A percentile compares a stretch with the other conserved stretches of the same genome.
Conservation (phyloP, 2,329 filamentous ascomycete species). For the Talaromyces funiculosus region DNA sequence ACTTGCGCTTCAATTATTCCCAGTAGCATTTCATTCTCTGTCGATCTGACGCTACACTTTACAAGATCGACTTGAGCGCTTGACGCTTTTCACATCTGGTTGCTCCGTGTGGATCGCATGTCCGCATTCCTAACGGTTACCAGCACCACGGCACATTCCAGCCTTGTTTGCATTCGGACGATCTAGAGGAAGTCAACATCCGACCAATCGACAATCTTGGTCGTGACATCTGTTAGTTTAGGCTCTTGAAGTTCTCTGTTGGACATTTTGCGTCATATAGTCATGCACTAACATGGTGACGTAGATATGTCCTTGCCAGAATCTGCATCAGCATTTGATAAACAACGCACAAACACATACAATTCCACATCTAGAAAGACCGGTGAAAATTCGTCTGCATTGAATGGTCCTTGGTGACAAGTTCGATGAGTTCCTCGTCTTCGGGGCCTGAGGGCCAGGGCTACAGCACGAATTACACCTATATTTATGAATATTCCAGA, state of each 20-base stretch:
- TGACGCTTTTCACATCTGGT: neutral
- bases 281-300: conserved; percentile 6
- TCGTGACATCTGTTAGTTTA: conserved; percentile 2
- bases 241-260: neutral
- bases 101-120: neutral
- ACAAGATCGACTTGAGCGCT: neutral
- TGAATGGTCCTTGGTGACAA: conserved; percentile 8
- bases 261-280: conserved; percentile 7
- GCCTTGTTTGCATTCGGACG: conserved; percentile 13
- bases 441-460: conserved; percentile 19
- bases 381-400: neutral
- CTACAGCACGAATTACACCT: conserved; percentile 30
- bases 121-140: conserved; percentile 11
- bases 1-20: neutral
- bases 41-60: neutral
- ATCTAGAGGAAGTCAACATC: neutral
- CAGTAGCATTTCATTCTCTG: neutral
- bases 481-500: conserved; percentile 37
- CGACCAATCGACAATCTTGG: neutral
- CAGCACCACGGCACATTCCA: conserved; percentile 11
- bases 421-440: conserved; percentile 14
- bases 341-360: neutral
- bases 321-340: neutral
- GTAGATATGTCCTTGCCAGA: conserved; percentile 5
- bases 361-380: neutral